Percentiles rank a stretch among this genome's conserved stretches.
phyloP scores from a whole-genome alignment of 2,329 filamentous ascomycete species.

The Dactylonectria macrodidyma region DNA sequence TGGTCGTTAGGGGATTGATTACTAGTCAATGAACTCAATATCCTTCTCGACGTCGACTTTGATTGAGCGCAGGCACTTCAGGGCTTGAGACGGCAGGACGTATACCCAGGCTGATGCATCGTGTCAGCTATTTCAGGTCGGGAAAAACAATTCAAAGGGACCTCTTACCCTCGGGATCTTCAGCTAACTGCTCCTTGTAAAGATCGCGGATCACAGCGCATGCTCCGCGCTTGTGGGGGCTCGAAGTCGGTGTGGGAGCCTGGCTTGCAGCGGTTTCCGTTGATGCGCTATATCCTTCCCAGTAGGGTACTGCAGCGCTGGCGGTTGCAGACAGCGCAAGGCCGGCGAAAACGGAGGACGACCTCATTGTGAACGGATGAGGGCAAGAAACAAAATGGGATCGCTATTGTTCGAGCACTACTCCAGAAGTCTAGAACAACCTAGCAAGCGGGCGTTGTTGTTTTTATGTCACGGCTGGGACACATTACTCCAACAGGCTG shows the following conservation, averaged over 20 bases:
- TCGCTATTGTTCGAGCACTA: not conserved
- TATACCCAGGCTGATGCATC: not conserved
- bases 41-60: not conserved
- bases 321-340: not conserved
- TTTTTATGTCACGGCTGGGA: not conserved
- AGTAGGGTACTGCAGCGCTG: not conserved
- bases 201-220: not conserved
- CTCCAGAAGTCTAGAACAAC: not conserved
- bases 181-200: not conserved
- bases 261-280: not conserved
- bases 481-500: not conserved
- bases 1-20: not conserved
- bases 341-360: not conserved
- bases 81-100: not conserved
- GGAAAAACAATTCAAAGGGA: not conserved
- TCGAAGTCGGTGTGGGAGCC: not conserved
- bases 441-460: not conserved
- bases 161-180: not conserved
- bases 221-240: not conserved
- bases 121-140: not conserved
- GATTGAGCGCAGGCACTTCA: not conserved
- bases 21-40: constrained; percentile 1
- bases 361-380: not conserved
- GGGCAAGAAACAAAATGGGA: not conserved
- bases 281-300: not conserved